These are phyloP conservation scores for Sporothrix pallida DNA, from an alignment of 2,329 filamentous ascomycete species.

Conservation along the genomic window DNA sequence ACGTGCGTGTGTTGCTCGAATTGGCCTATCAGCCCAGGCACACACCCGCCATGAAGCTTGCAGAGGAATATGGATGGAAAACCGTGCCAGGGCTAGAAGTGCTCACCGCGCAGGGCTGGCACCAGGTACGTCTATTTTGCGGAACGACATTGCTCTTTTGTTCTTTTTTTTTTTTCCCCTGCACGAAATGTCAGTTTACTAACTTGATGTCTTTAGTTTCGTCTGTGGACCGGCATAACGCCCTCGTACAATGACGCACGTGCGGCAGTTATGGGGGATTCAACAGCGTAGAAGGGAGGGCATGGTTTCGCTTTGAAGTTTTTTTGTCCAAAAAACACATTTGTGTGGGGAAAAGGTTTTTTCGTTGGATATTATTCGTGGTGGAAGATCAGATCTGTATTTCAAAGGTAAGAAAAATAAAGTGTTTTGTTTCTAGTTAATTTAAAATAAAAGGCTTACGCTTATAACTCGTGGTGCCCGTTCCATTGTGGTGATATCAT, in stretches of 20 bases:
- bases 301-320: neutral
- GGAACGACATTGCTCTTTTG: neutral
- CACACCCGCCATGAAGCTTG: slow-evolving; percentile 85
- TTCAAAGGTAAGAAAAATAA: no score
- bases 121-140: slow-evolving; percentile 67
- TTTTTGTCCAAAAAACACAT: neutral
- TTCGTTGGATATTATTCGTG: no score
- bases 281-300: neutral
- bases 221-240: slow-evolving; percentile 82
- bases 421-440: no score
- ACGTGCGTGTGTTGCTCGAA: slow-evolving; percentile 73
- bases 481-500: neutral
- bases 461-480: no score
- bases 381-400: no score
- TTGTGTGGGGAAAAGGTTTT: no score
- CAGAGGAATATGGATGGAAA: slow-evolving; percentile 76
- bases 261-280: slow-evolving; percentile 58
- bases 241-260: slow-evolving; percentile 74
- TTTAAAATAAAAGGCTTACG: no score
- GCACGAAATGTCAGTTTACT: neutral
- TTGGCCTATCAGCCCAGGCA: slow-evolving; percentile 94
- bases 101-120: slow-evolving; percentile 84
- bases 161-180: neutral
- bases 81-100: slow-evolving; percentile 89
- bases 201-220: slow-evolving; percentile 59